phyloP scores from a whole-genome alignment of 805 yeast genomes.

The Candida takata region DNA sequence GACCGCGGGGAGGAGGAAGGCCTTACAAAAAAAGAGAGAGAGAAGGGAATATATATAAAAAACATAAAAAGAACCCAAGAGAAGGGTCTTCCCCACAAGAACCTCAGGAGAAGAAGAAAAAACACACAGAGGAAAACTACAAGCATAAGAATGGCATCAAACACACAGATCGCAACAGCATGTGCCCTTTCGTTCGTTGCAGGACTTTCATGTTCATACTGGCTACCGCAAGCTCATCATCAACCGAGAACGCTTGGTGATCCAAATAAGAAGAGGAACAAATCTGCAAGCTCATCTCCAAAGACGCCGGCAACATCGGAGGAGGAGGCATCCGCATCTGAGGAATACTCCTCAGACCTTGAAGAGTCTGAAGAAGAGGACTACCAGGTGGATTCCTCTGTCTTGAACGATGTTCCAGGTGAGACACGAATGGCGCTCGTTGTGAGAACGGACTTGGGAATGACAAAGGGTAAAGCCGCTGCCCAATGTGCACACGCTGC shows the following conservation, averaged over 20 bases:
- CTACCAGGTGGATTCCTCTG: slow-evolving; percentile 50
- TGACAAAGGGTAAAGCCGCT: slow-evolving; percentile 94
- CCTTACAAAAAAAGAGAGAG: no score
- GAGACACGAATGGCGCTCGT: slow-evolving; percentile 83
- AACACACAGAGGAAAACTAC: no score
- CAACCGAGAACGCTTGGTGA: slow-evolving; percentile 3
- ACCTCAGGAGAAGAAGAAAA: no score
- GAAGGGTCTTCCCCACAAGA: no score
- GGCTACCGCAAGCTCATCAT: slow-evolving; percentile 4
- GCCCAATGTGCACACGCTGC: slow-evolving; percentile 99
- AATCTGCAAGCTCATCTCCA: slow-evolving; percentile 4
- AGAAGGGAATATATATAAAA: no score
- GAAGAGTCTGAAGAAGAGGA: slow-evolving; percentile 44
- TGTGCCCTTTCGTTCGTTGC: slow-evolving; percentile 32
- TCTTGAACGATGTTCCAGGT: slow-evolving; percentile 63
- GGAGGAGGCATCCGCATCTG: no score
- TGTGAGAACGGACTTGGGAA: slow-evolving; percentile 80
- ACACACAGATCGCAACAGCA: slow-evolving; percentile 26
- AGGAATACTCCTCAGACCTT: slow-evolving; percentile 27
- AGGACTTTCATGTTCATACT: slow-evolving; percentile 29
- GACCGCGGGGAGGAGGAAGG: no score
- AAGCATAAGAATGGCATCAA: slow-evolving; percentile 17
- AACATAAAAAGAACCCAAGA: no score
- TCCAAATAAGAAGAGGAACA: slow-evolving; percentile 2
- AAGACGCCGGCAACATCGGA: slow-evolving; percentile 5